These are phyloP conservation scores for Heteromeles arbutifolia DNA, from an alignment of 306 rosid species.

Conservation along the genomic window DNA sequence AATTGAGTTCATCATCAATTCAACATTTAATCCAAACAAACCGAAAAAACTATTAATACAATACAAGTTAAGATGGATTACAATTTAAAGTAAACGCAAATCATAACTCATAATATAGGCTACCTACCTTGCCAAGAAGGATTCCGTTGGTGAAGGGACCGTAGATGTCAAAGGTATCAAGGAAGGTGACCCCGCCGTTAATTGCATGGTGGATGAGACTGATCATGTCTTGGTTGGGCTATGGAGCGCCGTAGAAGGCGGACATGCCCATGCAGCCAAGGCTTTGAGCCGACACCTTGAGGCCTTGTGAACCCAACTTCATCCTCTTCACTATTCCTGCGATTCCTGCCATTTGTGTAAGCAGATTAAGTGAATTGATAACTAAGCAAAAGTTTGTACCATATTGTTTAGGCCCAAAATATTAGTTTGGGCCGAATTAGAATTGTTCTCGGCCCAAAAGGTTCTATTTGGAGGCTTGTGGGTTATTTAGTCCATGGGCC, in stretches of 20 bases:
- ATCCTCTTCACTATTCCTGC: constrained; percentile 26
- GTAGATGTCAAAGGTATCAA: constrained; percentile 47
- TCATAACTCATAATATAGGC: too few species aligned
- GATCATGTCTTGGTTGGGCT: constrained; percentile 55
- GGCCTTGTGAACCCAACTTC: constrained; percentile 48
- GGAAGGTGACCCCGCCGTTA: constrained; percentile 39
- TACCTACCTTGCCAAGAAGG: constrained; percentile 39
- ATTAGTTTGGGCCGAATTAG: too few species aligned
- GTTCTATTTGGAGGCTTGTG: too few species aligned
- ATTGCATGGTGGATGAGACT: constrained; percentile 49
- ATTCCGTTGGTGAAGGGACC: constrained; percentile 45
- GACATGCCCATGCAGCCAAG: constrained; percentile 68
- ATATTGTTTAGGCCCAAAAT: too few species aligned
- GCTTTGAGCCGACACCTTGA: constrained; percentile 45
- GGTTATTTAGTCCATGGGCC: too few species aligned
- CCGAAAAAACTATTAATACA: neutral
- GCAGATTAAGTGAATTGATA: neutral
- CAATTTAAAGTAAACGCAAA: neutral
- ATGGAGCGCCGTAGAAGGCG: constrained; percentile 37
- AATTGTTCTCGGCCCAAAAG: too few species aligned
- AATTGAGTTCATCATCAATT: neutral
- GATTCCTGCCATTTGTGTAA: constrained; percentile 27
- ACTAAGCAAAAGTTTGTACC: too few species aligned
- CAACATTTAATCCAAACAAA: neutral
- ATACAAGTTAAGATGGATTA: neutral